Evolutionary conservation across 805 yeast species (phyloP).

Genomic region (Lipomyces chichibuensis): DNA sequence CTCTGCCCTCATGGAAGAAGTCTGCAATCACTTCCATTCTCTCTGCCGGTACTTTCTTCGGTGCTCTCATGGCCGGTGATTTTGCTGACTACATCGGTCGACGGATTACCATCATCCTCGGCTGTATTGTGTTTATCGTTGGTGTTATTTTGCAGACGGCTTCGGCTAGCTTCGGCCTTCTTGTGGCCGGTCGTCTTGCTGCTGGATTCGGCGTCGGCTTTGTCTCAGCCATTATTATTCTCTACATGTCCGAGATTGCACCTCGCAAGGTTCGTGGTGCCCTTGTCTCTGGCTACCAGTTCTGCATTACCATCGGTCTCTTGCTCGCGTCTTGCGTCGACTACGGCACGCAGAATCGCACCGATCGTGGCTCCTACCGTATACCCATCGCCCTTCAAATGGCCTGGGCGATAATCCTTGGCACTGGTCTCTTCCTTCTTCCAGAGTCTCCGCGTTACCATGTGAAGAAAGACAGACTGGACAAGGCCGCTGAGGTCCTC

Average conservation of each 20-base stretch:
- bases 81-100: slow-evolving; percentile 83
- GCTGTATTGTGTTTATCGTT: slow-evolving; percentile 75
- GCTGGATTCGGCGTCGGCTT: slow-evolving; percentile 80
- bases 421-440: slow-evolving; percentile 63
- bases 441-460: slow-evolving; percentile 80
- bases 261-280: slow-evolving; percentile 81
- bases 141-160: slow-evolving; percentile 86
- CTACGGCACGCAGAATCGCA: slow-evolving; percentile 64
- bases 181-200: slow-evolving; percentile 65
- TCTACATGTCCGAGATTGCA: slow-evolving; percentile 77
- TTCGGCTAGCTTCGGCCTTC: slow-evolving; percentile 75
- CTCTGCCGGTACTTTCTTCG: slow-evolving; percentile 85
- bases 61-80: slow-evolving; percentile 76
- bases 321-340: slow-evolving; percentile 70
- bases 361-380: slow-evolving; percentile 63
- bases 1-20: slow-evolving; percentile 23
- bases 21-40: slow-evolving; percentile 91
- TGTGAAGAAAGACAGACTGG: slow-evolving; percentile 59
- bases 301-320: slow-evolving; percentile 73
- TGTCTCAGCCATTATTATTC: slow-evolving; percentile 72
- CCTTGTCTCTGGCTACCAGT: slow-evolving; percentile 74
- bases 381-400: slow-evolving; percentile 76
- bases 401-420: slow-evolving; percentile 65
- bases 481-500: slow-evolving; percentile 60
- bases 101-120: slow-evolving; percentile 69